phyloP scores from a whole-genome alignment of 441 rosid species.

The Daphne laureola region DNA sequence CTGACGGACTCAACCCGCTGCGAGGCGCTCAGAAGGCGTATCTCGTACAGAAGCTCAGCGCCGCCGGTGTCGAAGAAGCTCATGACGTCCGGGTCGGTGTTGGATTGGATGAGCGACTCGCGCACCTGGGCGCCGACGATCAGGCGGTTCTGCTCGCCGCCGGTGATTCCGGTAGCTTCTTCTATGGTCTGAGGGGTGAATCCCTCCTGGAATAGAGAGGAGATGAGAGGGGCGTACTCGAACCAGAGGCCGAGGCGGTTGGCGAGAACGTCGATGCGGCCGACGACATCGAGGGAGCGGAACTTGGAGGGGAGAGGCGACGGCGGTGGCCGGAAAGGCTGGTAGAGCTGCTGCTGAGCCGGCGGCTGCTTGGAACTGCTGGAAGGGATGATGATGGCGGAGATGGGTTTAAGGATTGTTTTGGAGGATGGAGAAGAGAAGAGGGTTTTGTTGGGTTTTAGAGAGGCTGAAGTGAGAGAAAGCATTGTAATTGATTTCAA shows the following conservation, averaged over 20 bases:
- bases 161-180: conserved; percentile 66
- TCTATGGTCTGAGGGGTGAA: conserved; percentile 55
- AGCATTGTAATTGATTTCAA: conserved; percentile 22
- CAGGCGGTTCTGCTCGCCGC: conserved; percentile 74
- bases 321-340: conserved; percentile 84
- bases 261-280: conserved; percentile 58
- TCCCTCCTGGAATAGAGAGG: conserved; percentile 62
- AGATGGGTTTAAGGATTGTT: conserved; percentile 21
- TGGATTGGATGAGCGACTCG: conserved; percentile 47
- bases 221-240: conserved; percentile 78
- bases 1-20: conserved; percentile 58
- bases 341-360: conserved; percentile 43
- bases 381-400: conserved; percentile 19
- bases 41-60: conserved; percentile 68
- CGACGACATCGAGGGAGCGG: conserved; percentile 49
- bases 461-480: conserved; percentile 27
- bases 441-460: conserved; percentile 23
- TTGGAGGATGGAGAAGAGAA: conserved; percentile 16
- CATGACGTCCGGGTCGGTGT: conserved; percentile 45
- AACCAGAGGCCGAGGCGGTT: conserved; percentile 71
- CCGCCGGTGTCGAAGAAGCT: conserved; percentile 61
- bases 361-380: conserved; percentile 23
- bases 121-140: conserved; percentile 73
- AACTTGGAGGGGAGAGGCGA: conserved; percentile 57
- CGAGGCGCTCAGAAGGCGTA: conserved; percentile 50